Base-by-base conservation (phyloP, 352 stramenopile genomes). In the Globisporangium sylvaticum region DNA sequence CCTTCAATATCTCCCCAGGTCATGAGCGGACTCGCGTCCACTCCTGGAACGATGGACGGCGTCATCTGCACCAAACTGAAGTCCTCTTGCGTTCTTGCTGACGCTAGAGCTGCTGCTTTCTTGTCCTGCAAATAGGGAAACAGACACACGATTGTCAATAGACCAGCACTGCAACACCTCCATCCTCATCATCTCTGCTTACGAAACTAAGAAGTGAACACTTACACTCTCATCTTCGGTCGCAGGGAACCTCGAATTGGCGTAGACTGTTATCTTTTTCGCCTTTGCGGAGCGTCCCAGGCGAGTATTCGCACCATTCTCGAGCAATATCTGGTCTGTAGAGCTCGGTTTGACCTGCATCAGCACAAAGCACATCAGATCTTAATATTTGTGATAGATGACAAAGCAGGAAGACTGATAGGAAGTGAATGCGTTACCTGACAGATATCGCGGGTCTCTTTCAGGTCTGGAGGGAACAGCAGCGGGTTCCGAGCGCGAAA, bases 1-100 rank as follows among this genome's bases (percentile, higher is more conserved):
- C 71, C 80, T 79, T 93, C 88, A 64, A 96, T 94, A 18, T 88
- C 80, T 32, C 88, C 88, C 88, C 88, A 96, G 0, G 88, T 96
- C 80, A 96, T 91, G 14, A 96, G 57, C 27, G 88, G 88, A 65
- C 83, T 94, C 6, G 79, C 81, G 67, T 91, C 76, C 3, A 91
- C 73, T 27, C 83, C 86, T 15, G 88, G 88, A 3, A 77, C 85
- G 62, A 94, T 88, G 31, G 81, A 57, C 10, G 88, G 88, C 14
- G 88, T 96, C 86, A 96, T 94, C 54, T 85, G 73, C 14, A 96
- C 83, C 44, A 95, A 71, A 0, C 74, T 56, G 31, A 77, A 81
- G 1, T 83, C 76, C 6, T 80, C 70, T 31, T 37, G 57, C 15
- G 64, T 58, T 46, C 62, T 61, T 31, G 66, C 58, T 42, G 62